These are phyloP conservation scores for Ocimum tenuiflorum DNA, from an alignment of 257 asterid genomes.

Conservation along the genomic window DNA sequence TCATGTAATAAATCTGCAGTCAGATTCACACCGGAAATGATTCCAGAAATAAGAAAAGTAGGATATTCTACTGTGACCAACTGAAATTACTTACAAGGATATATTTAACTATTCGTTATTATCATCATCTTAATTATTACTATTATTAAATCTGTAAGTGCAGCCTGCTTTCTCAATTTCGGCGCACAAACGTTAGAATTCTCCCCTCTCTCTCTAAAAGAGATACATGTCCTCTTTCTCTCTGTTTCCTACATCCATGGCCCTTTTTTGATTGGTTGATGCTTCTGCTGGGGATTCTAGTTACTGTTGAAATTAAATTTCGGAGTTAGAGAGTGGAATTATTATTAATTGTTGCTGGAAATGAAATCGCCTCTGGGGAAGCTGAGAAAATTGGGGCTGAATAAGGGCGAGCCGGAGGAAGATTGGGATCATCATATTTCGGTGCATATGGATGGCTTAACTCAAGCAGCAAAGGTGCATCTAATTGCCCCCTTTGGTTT, in stretches of 20 bases:
- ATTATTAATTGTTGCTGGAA: constrained; percentile 4
- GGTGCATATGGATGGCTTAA: constrained; percentile 33
- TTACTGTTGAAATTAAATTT: background rate
- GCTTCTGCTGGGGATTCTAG: background rate
- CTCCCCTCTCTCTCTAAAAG: constrained; percentile 12
- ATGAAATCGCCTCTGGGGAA: constrained; percentile 44
- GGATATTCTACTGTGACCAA: no score
- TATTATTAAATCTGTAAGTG: background rate
- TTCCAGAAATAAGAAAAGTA: no score
- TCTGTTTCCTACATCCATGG: background rate
- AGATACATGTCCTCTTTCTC: background rate
- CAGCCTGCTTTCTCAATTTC: constrained; percentile 27
- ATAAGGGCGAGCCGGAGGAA: constrained; percentile 35
- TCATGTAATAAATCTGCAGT: no score
- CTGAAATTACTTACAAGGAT: no score
- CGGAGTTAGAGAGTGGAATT: background rate
- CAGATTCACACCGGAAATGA: no score
- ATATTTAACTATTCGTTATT: constrained; percentile 19
- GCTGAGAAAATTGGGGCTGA: constrained; percentile 35
- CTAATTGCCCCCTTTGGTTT: background rate
- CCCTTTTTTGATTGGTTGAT: background rate
- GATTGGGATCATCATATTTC: constrained; percentile 41
- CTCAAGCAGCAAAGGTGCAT: constrained; percentile 49
- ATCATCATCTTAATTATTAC: background rate
- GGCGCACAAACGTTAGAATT: constrained; percentile 44